A percentile compares a stretch with the other conserved stretches of the same genome.
Evolutionary conservation across 306 rosid genomes (phyloP).

Genomic region (Medicago truncatula): DNA sequence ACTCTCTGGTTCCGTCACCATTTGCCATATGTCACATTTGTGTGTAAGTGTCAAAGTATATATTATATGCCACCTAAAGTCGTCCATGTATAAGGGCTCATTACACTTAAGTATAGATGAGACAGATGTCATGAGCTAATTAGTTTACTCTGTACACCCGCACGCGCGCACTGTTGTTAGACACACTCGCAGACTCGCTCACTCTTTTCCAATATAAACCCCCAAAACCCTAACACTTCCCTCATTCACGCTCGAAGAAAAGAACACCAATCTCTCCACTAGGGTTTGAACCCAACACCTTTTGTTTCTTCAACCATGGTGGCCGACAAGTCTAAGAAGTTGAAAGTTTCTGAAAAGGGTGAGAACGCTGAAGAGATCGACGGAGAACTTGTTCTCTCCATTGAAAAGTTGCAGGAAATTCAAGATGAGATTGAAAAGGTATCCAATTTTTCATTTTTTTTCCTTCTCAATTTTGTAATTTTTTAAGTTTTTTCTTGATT

Average conservation of each 20-base stretch:
- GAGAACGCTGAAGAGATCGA: slow-evolving; percentile 62
- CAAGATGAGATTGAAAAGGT: slow-evolving; percentile 99
- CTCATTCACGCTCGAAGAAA: neutral
- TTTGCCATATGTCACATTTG: too few species aligned
- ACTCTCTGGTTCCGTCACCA: too few species aligned
- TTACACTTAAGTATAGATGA: too few species aligned
- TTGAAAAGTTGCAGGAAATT: slow-evolving; percentile 91
- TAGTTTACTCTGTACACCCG: neutral
- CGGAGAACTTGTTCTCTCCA: slow-evolving; percentile 84
- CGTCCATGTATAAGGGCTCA: too few species aligned
- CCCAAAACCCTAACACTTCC: slow-evolving; percentile 69
- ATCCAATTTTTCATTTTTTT: neutral
- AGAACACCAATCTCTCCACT: slow-evolving; percentile 4
- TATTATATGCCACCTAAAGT: too few species aligned
- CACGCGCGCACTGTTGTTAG: neutral
- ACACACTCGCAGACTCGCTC: neutral
- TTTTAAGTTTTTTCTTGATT: neutral
- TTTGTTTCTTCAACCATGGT: slow-evolving; percentile 49
- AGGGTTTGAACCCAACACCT: slow-evolving; percentile 54
- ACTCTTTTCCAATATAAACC: slow-evolving; percentile 37
- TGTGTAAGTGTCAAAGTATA: too few species aligned
- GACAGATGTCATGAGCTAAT: neutral
- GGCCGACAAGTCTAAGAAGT: slow-evolving; percentile 80
- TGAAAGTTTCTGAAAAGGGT: slow-evolving; percentile 54
- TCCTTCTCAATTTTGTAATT: neutral